These are phyloP conservation scores for Tritrichomonas foetus DNA, from an alignment of 208 protist genomes.

Conservation along the genomic window DNA sequence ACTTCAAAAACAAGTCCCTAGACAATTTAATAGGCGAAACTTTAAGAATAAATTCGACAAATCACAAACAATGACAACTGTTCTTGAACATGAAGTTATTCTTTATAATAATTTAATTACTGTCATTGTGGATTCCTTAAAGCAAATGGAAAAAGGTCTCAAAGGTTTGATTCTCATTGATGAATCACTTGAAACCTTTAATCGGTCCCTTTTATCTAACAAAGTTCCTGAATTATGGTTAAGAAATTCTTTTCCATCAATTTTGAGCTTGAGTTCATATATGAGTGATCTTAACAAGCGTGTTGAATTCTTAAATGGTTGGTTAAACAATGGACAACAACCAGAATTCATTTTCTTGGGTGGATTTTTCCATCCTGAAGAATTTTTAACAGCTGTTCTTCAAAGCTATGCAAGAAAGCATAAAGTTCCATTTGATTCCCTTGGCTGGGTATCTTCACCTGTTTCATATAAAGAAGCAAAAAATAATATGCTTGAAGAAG, in stretches of 20 bases:
- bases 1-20: not conserved
- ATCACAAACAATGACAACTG: conserved; percentile 68
- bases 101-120: conserved; percentile 73
- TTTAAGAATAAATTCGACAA: not conserved
- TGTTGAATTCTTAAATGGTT: conserved; percentile 81
- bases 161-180: conserved; percentile 69
- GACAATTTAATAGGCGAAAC: not conserved
- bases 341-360: conserved; percentile 70
- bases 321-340: conserved; percentile 53
- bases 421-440: conserved; percentile 81
- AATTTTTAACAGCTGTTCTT: conserved; percentile 96
- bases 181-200: conserved; percentile 65
- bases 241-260: conserved; percentile 86
- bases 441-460: conserved; percentile 56
- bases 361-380: conserved; percentile 95
- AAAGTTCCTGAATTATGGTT: conserved; percentile 82
- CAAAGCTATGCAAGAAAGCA: conserved; percentile 90
- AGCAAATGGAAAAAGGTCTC: conserved; percentile 83
- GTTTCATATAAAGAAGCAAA: conserved; percentile 52
- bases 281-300: conserved; percentile 82
- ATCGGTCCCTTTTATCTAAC: conserved; percentile 58
- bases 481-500: conserved; percentile 64
- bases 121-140: conserved; percentile 74
- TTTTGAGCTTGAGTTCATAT: conserved; percentile 81
- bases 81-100: conserved; percentile 77